A percentile compares a stretch with the other conserved stretches of the same genome.
phyloP scores from a whole-genome alignment of 495 filamentous ascomycete species.

The Neurospora pannonica region DNA sequence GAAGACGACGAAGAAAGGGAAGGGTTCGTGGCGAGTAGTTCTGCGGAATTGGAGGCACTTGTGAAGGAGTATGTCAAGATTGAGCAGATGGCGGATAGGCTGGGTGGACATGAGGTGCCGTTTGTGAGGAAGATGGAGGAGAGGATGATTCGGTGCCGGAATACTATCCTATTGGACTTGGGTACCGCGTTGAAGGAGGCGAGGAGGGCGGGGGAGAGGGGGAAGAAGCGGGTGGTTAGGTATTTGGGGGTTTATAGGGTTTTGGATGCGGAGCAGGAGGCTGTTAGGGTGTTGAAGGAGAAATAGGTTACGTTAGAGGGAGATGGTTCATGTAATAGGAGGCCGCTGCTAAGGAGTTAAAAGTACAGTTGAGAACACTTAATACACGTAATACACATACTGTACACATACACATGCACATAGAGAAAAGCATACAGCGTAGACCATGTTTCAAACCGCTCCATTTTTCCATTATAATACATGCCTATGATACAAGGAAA shows the following conservation, averaged over 20 bases:
- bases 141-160: slow-evolving; percentile 41
- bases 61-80: slow-evolving; percentile 34
- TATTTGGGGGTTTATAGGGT: slow-evolving; percentile 69
- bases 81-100: slow-evolving; percentile 28
- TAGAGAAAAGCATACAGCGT: background rate
- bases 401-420: background rate
- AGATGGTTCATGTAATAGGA: background rate
- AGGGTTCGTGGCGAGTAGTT: slow-evolving; percentile 27
- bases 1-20: slow-evolving; percentile 13
- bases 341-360: background rate
- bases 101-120: slow-evolving; percentile 29
- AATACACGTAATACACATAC: background rate
- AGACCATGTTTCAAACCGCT: slow-evolving; percentile 1
- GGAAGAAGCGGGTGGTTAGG: slow-evolving; percentile 52
- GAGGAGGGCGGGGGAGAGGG: slow-evolving; percentile 40
- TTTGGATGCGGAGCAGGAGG: slow-evolving; percentile 65
- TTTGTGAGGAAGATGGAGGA: slow-evolving; percentile 47
- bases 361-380: background rate
- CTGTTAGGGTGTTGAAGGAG: slow-evolving; percentile 58
- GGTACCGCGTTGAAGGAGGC: slow-evolving; percentile 69
- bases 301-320: slow-evolving; percentile 10
- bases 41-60: slow-evolving; percentile 32
- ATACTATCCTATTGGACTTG: slow-evolving; percentile 77
- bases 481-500: slow-evolving; percentile 29
- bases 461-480: slow-evolving; percentile 35